phyloP scores from a whole-genome alignment of 345 rosid species.

The Melaleuca quinquenervia region DNA sequence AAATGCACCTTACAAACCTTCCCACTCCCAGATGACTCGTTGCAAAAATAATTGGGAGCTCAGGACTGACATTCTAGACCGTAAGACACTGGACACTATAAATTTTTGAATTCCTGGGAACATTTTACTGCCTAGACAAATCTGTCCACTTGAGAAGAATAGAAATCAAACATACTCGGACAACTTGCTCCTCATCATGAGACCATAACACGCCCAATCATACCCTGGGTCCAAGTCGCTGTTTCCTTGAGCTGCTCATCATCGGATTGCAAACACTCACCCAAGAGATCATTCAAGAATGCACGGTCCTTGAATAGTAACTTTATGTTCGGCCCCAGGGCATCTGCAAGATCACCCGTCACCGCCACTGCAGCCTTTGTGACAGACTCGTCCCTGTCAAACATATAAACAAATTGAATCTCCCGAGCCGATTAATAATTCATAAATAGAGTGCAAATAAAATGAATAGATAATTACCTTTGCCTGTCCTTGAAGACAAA shows the following conservation, averaged over 20 bases:
- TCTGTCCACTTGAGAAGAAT: neutral
- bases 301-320: conserved; percentile 46
- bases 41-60: neutral
- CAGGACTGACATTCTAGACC: neutral
- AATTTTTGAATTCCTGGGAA: neutral
- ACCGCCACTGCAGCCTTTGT: conserved; percentile 88
- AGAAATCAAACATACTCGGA: neutral
- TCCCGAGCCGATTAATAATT: neutral
- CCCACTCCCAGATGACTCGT: neutral
- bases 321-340: conserved; percentile 65
- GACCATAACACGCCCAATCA: conserved; percentile 74
- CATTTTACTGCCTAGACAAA: conserved; percentile 5
- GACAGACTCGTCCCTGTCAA: conserved; percentile 69
- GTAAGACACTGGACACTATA: neutral
- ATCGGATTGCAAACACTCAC: conserved; percentile 71
- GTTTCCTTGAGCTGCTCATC: conserved; percentile 84
- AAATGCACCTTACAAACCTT: neutral
- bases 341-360: conserved; percentile 92
- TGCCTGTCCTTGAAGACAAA: conserved; percentile 56
- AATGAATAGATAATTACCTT: conserved; percentile 19
- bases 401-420: neutral
- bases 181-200: conserved; percentile 17
- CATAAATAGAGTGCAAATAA: neutral
- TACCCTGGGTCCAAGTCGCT: conserved; percentile 77
- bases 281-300: conserved; percentile 50